These are phyloP conservation scores for Neocatenulostroma microsporum DNA, from an alignment of 2,329 filamentous ascomycete species.

Conservation along the genomic window DNA sequence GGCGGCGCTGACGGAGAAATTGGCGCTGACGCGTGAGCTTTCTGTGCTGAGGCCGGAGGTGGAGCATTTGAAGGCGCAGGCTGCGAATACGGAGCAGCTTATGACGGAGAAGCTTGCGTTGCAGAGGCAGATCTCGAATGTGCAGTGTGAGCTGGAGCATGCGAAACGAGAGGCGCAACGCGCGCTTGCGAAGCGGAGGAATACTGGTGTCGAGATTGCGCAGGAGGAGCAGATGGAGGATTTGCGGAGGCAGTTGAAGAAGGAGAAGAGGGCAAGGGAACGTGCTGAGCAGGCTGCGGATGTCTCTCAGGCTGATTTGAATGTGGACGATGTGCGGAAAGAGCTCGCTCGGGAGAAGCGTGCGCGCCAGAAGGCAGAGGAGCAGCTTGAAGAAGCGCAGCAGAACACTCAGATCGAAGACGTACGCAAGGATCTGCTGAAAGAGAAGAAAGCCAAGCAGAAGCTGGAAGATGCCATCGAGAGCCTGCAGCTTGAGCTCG, in stretches of 20 bases:
- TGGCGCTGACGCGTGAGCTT: conserved; percentile 53
- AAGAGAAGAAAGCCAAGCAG: conserved; percentile 25
- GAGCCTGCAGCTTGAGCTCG: conserved; percentile 25
- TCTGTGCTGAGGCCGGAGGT: conserved; percentile 53
- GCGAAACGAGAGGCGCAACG: conserved; percentile 65
- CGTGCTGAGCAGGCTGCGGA: conserved; percentile 33
- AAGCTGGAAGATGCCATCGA: conserved; percentile 32
- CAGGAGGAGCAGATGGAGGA: conserved; percentile 36
- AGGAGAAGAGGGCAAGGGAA: conserved; percentile 39
- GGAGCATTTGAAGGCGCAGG: conserved; percentile 54
- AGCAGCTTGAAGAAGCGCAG: conserved; percentile 32
- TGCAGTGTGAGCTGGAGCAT: conserved; percentile 75
- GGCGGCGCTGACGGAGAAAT: conserved; percentile 60
- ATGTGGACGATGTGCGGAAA: conserved; percentile 26
- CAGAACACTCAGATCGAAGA: conserved; percentile 28
- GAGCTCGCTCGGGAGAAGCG: conserved; percentile 28
- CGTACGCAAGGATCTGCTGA: conserved; percentile 26
- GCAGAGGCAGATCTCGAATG: conserved; percentile 65
- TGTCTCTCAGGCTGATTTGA: conserved; percentile 23
- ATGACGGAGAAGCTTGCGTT: conserved; percentile 72
- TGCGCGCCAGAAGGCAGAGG: conserved; percentile 25
- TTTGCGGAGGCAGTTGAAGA: conserved; percentile 39
- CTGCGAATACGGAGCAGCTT: conserved; percentile 55
- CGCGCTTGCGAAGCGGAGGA: conserved; percentile 44
- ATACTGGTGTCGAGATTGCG: conserved; percentile 42